Evolutionary conservation across 2,329 filamentous ascomycete genomes (phyloP).

Genomic region (Cladophialophora immunda): DNA sequence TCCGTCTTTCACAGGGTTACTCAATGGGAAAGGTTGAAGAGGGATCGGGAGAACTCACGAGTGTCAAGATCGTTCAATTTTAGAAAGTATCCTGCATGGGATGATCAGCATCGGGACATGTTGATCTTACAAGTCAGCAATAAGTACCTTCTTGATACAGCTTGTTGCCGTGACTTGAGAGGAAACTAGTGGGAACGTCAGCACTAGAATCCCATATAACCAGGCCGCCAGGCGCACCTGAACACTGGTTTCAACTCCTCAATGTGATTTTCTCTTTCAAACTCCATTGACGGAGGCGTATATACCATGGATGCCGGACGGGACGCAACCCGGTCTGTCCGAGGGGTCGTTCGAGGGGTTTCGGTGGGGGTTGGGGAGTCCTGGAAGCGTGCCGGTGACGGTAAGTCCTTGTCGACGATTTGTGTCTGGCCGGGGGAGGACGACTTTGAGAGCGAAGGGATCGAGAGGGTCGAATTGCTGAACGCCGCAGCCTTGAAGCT

Average conservation of each 20-base stretch:
- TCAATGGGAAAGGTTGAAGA: neutral
- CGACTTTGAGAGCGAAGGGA: constrained; percentile 25
- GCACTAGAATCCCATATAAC: constrained; percentile 17
- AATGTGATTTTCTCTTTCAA: constrained; percentile 78
- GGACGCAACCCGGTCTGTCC: constrained; percentile 30
- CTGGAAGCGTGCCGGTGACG: constrained; percentile 28
- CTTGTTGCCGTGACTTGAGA: constrained; percentile 96
- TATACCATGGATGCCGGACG: constrained; percentile 39
- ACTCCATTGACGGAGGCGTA: constrained; percentile 79
- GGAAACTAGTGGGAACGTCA: constrained; percentile 57
- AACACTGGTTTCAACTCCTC: constrained; percentile 96
- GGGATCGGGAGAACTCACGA: constrained; percentile 66
- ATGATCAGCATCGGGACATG: constrained; percentile 20
- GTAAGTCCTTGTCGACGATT: constrained; percentile 31
- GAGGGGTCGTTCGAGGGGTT: constrained; percentile 26
- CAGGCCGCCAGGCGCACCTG: constrained; percentile 51
- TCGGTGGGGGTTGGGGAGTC: constrained; percentile 32
- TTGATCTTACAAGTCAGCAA: constrained; percentile 11
- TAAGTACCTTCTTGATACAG: constrained; percentile 81
- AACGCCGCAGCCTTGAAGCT: constrained; percentile 40
- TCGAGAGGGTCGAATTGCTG: constrained; percentile 31
- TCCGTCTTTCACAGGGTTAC: constrained; percentile 68
- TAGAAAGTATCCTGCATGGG: constrained; percentile 75
- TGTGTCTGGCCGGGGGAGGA: constrained; percentile 29
- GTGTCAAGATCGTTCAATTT: constrained; percentile 95